Base-by-base conservation (phyloP, 2,329 filamentous ascomycete species). In the Clonostachys rhizophaga region DNA sequence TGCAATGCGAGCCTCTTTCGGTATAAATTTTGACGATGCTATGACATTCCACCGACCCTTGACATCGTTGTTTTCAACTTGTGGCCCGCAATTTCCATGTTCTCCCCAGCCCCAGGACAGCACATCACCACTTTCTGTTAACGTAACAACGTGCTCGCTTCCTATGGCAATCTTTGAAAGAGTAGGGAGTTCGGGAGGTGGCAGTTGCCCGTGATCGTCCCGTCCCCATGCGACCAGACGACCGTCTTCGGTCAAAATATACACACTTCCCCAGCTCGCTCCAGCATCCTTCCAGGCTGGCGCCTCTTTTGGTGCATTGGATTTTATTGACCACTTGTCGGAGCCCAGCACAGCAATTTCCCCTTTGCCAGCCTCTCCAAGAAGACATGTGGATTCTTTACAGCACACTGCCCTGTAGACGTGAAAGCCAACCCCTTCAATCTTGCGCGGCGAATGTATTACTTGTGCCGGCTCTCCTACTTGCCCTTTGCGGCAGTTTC, bases 61-160 rank as follows among this genome's bases (percentile, higher is more conserved):
- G 42, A 91, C 83, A 64, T 88, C 81, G 44, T 81, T 83, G 51
- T 77, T 70, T 16, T 76, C 70, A 51, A 83, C 80, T 12, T 78
- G 72, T 35, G 82, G 79, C 4, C 94, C 94, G 63, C 94, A 99
- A 63, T 99, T 99, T 2, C 94, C 94, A 68, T 99, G 94, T 67
- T 97, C 92, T 3, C 91, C 91, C 94, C 94, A 99, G 17, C 94
- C 94, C 90, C 92, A 97, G 2, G 89, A 81, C 43, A 95, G 68
- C 2, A 96, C 81, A 44, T 84, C 78, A 2, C 81, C 81, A 17
- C 77, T 72, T 10, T 68, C 68, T 0, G 87, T 83, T 24, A 92
- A 66, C 9, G 83, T 89, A 52, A 97, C 66, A n/a, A 81, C 83
- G 65, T 99, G 94, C 65, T 97, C 94, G 60, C 92, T 96, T 0